Conservation (phyloP, 2,329 filamentous ascomycete species). For the Aspergillus brunneoviolaceus region DNA sequence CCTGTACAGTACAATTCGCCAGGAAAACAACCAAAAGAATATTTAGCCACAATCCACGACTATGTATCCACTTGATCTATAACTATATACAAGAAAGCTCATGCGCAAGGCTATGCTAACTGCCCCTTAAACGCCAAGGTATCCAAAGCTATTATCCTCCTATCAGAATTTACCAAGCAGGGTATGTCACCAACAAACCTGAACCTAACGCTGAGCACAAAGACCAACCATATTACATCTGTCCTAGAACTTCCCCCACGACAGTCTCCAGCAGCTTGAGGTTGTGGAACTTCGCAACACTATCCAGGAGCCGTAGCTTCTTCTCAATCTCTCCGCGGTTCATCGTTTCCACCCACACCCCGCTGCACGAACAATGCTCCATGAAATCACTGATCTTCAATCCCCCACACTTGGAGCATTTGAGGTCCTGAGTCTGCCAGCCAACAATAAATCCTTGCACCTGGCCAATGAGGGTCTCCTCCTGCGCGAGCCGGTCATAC, state of each 20-base stretch:
- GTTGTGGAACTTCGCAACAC: constrained; percentile 75
- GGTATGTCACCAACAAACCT: constrained; percentile 3
- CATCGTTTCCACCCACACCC: constrained; percentile 74
- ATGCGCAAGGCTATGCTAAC: neutral
- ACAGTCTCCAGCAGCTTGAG: constrained; percentile 78
- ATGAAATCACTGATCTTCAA: constrained; percentile 87
- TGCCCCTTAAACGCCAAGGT: neutral
- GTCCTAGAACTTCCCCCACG: constrained; percentile 61
- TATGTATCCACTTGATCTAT: neutral
- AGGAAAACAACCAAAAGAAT: neutral
- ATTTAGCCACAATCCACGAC: neutral
- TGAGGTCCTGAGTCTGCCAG: constrained; percentile 88
- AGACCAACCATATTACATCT: constrained; percentile 32
- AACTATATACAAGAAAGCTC: neutral
- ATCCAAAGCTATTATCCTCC: neutral
- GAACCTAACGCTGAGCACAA: constrained; percentile 11
- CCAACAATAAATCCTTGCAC: constrained; percentile 73
- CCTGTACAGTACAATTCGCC: neutral
- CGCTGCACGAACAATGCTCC: constrained; percentile 93
- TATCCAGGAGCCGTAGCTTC: constrained; percentile 67
- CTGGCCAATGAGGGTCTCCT: constrained; percentile 75
- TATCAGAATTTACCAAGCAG: neutral
- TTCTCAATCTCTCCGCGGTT: constrained; percentile 64
- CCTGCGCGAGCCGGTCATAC: constrained; percentile 75
- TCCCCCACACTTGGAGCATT: constrained; percentile 68